Evolutionary conservation across 2,329 filamentous ascomycete species (phyloP).

Genomic region (Phoma herbarum): DNA sequence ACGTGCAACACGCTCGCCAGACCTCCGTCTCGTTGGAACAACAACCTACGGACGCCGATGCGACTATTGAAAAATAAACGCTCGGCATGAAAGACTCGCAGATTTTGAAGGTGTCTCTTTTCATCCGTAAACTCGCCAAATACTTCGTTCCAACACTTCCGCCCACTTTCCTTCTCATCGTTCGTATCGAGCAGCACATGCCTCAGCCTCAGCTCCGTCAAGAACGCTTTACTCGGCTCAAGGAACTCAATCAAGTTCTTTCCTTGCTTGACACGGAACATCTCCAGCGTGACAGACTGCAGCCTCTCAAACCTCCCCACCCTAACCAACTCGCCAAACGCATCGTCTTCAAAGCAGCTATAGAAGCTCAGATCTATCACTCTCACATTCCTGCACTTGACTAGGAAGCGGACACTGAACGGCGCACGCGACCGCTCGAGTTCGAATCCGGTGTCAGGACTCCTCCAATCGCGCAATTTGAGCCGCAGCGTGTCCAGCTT

Average conservation of each 20-base stretch:
- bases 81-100: neutral
- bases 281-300: neutral
- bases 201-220: neutral
- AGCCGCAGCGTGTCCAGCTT: slow-evolving; percentile 28
- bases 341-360: slow-evolving; percentile 34
- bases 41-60: neutral
- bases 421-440: slow-evolving; percentile 28
- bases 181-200: neutral
- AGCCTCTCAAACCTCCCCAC: slow-evolving; percentile 1
- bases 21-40: neutral
- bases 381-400: slow-evolving; percentile 32
- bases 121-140: neutral
- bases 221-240: neutral
- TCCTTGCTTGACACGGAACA: neutral
- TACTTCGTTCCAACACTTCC: neutral
- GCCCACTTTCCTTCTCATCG: neutral
- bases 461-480: slow-evolving; percentile 42
- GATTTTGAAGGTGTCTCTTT: neutral
- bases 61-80: neutral
- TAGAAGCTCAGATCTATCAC: slow-evolving; percentile 35
- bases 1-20: neutral
- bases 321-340: slow-evolving; percentile 36
- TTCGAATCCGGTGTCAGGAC: slow-evolving; percentile 35
- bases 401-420: slow-evolving; percentile 41
- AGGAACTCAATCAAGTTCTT: neutral